These are phyloP conservation scores for Flueggea neowawraea DNA, from an alignment of 441 rosid genomes.

Conservation along the genomic window DNA sequence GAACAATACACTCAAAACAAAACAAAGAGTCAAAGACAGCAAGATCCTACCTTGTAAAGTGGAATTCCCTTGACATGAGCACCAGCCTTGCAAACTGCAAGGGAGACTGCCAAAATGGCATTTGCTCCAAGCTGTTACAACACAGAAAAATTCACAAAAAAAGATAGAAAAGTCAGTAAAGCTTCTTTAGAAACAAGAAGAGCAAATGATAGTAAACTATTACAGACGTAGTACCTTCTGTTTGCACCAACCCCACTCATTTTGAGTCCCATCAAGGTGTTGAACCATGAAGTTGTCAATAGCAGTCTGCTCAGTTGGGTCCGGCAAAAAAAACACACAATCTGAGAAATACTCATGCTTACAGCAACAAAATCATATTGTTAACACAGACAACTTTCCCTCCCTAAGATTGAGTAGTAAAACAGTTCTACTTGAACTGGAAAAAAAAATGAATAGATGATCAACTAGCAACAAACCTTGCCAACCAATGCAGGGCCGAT, in stretches of 20 bases:
- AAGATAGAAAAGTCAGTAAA: background rate
- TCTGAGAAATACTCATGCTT: background rate
- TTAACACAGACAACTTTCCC: too few relatives aligned
- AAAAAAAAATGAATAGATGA: background rate
- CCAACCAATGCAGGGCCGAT: slow-evolving; percentile 96
- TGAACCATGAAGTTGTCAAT: slow-evolving; percentile 93
- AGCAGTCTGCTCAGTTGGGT: slow-evolving; percentile 84
- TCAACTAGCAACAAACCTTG: slow-evolving; percentile 43
- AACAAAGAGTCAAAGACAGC: background rate
- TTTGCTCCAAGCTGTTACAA: slow-evolving; percentile 90
- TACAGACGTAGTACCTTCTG: slow-evolving; percentile 58
- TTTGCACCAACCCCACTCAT: slow-evolving; percentile 99
- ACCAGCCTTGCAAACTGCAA: slow-evolving; percentile 96
- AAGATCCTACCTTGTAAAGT: slow-evolving; percentile 71
- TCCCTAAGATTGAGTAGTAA: too few relatives aligned
- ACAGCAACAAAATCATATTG: too few relatives aligned
- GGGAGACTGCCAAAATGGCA: slow-evolving; percentile 94
- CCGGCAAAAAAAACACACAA: slow-evolving; percentile 32
- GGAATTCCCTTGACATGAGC: slow-evolving; percentile 79
- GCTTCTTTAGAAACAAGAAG: background rate
- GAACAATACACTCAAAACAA: too few relatives aligned
- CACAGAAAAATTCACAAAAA: background rate
- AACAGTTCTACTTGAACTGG: background rate
- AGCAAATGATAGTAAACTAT: background rate
- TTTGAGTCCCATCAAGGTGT: slow-evolving; percentile 90